Base-by-base conservation (phyloP, 2,329 filamentous ascomycete genomes). In the Aureobasidium sp. region DNA sequence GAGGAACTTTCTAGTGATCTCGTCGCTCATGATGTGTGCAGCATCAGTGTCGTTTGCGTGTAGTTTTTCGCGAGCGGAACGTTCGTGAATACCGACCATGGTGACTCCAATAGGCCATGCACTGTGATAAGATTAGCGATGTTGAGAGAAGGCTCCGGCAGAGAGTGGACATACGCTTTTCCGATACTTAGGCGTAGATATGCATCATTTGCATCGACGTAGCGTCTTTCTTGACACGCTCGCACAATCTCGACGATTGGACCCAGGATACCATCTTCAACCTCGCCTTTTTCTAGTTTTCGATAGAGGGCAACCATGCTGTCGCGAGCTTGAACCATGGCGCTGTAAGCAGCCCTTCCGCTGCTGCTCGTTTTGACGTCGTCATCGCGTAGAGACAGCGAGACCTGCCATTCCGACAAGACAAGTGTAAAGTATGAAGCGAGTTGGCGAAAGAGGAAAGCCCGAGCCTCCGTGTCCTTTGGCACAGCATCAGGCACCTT, bases 21-120 rank as follows among this genome's bases (percentile, higher is more conserved):
- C 93, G 66, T 97, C 93, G 55, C 90, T 91, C 84, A 98, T 90
- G 62, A 97, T 95, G 68, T 98, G 90, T 3, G 91, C 93, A 64
- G 90, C 85, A 55, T 84, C 85, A 60, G 80, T 79, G 58, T 81
- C 79, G 56, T 75, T 78, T 68, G 93, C 83, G 67, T 97, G 90
- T 56, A 98, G 74, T 72, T 98, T 98, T 72, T 98, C 93, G 58
- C 93, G 81, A 17, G 93, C 91, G 60, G 86, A 93, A 65, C 93
- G 83, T 76, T 97, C 93, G 79, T 98, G 93, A 63, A 98, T 98
- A 76, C 93, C 93, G 64, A 98, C 93, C 93, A 97, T 98, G 68
- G 93, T 98, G 34, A 98, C 93, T 71, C 93, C 93, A 64, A 98
- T 98, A 21, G 93, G 93, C 93, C 93, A 98, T 14, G 93, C 93